Evolutionary conservation across 1,284 basidiomycete species (phyloP).

Genomic region (Prillingera fragicola): DNA sequence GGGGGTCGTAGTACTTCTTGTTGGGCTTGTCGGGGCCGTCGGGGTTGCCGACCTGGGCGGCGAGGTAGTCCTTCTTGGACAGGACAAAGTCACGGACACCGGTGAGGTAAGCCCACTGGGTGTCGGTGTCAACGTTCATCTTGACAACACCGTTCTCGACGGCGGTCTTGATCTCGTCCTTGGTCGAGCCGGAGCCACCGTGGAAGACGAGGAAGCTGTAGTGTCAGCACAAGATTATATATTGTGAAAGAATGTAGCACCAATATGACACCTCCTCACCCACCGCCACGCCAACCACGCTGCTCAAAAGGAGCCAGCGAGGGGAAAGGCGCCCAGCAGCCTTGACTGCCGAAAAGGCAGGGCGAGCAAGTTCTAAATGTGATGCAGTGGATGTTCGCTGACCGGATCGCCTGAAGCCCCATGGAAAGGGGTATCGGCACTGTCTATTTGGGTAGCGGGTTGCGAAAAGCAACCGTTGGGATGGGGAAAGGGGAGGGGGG

Average conservation of each 20-base stretch:
- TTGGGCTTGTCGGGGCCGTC: constrained; percentile 91
- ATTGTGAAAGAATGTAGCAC: constrained; percentile 25
- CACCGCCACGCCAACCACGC: constrained; percentile 29
- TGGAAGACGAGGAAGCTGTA: constrained; percentile 96
- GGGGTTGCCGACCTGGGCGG: constrained; percentile 87
- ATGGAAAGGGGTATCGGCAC: constrained; percentile 40
- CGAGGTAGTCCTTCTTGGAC: constrained; percentile 78
- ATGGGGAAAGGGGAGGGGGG: background rate
- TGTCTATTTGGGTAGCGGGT: constrained; percentile 46
- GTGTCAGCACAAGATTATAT: constrained; percentile 9
- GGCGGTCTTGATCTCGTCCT: constrained; percentile 92
- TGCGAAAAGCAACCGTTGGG: too few species aligned
- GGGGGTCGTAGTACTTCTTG: constrained; percentile 94
- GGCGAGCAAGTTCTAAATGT: constrained; percentile 46
- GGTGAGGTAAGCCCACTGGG: constrained; percentile 65
- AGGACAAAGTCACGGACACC: constrained; percentile 86
- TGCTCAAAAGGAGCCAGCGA: constrained; percentile 33
- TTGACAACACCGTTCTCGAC: constrained; percentile 91
- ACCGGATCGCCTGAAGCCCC: constrained; percentile 43
- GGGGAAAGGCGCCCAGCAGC: constrained; percentile 15
- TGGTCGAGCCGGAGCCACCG: constrained; percentile 95
- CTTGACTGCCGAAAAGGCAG: constrained; percentile 27
- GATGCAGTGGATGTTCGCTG: constrained; percentile 38
- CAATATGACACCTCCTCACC: constrained; percentile 47
- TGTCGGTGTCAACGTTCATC: constrained; percentile 90